Percentiles rank a stretch among this genome's conserved stretches.
Conservation (phyloP, 2,329 filamentous ascomycete species). For the Pseudocercospora crystallina region DNA sequence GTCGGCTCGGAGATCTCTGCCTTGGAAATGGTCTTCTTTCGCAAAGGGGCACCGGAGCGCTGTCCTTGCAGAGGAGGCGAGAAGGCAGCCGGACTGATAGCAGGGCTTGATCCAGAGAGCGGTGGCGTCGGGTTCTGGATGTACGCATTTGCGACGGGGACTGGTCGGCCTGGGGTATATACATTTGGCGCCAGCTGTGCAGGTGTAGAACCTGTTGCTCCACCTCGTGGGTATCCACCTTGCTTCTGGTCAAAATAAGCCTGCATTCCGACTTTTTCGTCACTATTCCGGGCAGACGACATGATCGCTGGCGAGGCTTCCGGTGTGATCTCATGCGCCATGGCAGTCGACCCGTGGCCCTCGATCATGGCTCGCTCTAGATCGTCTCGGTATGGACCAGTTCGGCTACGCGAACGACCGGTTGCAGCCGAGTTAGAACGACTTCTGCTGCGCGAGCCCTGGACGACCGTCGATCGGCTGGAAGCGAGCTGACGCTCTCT, state of each 20-base stretch:
- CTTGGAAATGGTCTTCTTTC: slow-evolving; percentile 62
- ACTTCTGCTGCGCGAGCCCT: slow-evolving; percentile 40
- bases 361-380: slow-evolving; percentile 52
- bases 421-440: slow-evolving; percentile 57
- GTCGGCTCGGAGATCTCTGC: slow-evolving; percentile 62
- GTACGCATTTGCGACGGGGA: slow-evolving; percentile 40
- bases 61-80: slow-evolving; percentile 32
- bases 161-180: slow-evolving; percentile 21
- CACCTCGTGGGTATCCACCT: not conserved
- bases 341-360: slow-evolving; percentile 38
- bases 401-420: slow-evolving; percentile 55
- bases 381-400: slow-evolving; percentile 53
- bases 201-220: slow-evolving; percentile 16
- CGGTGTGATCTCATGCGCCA: slow-evolving; percentile 21
- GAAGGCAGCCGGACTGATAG: slow-evolving; percentile 33
- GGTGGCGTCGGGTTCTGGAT: slow-evolving; percentile 56
- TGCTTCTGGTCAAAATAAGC: slow-evolving; percentile 32
- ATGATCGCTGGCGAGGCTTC: slow-evolving; percentile 21
- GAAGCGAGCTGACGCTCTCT: slow-evolving; percentile 21
- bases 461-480: slow-evolving; percentile 10
- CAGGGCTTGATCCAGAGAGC: slow-evolving; percentile 47
- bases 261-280: slow-evolving; percentile 14
- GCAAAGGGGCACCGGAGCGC: slow-evolving; percentile 36
- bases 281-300: slow-evolving; percentile 14
- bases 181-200: slow-evolving; percentile 22